phyloP scores from a whole-genome alignment of 257 asterid species.

The Lantana camara region DNA sequence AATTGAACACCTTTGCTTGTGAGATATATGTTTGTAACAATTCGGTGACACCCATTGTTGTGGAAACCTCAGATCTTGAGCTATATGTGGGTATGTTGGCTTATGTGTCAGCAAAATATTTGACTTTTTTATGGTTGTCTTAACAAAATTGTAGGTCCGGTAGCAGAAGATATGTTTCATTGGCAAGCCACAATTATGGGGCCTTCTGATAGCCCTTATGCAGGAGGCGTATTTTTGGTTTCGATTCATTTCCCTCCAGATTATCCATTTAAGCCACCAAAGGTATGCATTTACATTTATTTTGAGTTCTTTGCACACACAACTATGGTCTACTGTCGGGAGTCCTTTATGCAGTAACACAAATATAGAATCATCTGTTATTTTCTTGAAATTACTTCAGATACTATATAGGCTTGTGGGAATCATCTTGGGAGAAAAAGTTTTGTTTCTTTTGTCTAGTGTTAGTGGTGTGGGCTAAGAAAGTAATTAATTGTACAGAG shows the following conservation, averaged over 20 bases:
- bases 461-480: neutral
- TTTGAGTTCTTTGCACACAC: neutral
- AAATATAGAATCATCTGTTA: neutral
- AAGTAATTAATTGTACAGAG: neutral
- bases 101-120: too few relatives aligned
- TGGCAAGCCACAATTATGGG: constrained; percentile 50
- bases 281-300: constrained; percentile 27
- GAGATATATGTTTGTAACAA: neutral
- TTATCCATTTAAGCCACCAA: constrained; percentile 47
- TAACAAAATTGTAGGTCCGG: constrained; percentile 37
- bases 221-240: constrained; percentile 46
- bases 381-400: neutral
- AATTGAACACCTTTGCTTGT: too few relatives aligned
- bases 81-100: neutral
- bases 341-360: neutral
- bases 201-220: constrained; percentile 43
- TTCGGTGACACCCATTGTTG: neutral
- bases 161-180: constrained; percentile 48
- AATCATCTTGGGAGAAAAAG: too few relatives aligned
- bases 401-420: too few relatives aligned
- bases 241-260: constrained; percentile 46
- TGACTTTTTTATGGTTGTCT: too few relatives aligned
- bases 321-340: neutral
- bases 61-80: neutral
- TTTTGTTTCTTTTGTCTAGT: neutral